phyloP scores from a whole-genome alignment of 2,329 filamentous ascomycete species.

The Colletotrichum falcatum region DNA sequence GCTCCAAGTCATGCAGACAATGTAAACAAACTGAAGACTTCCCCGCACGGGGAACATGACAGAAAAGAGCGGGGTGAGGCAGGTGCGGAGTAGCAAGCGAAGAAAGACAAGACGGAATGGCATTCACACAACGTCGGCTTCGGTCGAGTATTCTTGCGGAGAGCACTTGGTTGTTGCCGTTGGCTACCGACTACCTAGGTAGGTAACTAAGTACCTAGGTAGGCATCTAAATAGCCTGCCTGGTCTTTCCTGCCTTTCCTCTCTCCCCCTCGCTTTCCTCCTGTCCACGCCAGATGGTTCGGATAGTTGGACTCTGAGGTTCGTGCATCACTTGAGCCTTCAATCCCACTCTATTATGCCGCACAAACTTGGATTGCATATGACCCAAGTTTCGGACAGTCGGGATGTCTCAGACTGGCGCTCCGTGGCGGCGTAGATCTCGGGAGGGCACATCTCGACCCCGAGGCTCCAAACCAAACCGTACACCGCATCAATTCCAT shows the following conservation, averaged over 20 bases:
- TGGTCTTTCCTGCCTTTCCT: neutral
- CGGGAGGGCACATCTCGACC: constrained; percentile 2
- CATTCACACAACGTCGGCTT: neutral
- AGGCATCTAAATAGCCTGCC: neutral
- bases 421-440: neutral
- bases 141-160: constrained; percentile 10
- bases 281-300: neutral
- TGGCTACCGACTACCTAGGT: too few species aligned
- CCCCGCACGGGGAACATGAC: constrained; percentile 21
- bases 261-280: neutral
- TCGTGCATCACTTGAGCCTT: neutral
- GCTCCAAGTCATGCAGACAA: neutral
- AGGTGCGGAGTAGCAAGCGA: neutral
- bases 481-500: neutral
- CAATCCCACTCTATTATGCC: constrained; percentile 1
- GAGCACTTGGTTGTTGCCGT: neutral
- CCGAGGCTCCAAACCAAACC: neutral
- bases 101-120: neutral
- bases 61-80: constrained; percentile 22
- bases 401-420: neutral
- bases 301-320: neutral
- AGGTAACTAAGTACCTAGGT: too few species aligned
- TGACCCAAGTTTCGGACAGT: constrained; percentile 6
- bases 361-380: constrained; percentile 11
- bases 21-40: neutral